Conservation (phyloP, 331 rosid genomes). For the Malus hybrid region DNA sequence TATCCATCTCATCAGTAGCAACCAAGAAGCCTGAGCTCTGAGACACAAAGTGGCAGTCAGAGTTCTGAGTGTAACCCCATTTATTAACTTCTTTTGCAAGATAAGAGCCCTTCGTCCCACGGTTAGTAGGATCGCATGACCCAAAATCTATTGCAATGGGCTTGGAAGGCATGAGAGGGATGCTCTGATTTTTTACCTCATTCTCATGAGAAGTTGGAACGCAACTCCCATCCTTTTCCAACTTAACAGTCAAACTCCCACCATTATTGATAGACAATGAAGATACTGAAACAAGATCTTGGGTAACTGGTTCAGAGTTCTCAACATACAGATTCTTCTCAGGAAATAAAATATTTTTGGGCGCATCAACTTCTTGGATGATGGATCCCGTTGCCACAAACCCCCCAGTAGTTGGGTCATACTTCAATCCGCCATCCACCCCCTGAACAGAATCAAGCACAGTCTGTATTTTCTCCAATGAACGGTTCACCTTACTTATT, state of each 20-base stretch:
- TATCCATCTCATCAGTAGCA: slow-evolving; percentile 32
- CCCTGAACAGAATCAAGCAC: slow-evolving; percentile 81
- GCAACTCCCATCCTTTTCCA: slow-evolving; percentile 39
- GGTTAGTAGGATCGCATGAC: slow-evolving; percentile 16
- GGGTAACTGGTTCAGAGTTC: slow-evolving; percentile 17
- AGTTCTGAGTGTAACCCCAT: slow-evolving; percentile 12
- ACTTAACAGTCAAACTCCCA: slow-evolving; percentile 28
- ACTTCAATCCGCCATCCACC: slow-evolving; percentile 66
- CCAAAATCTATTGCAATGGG: slow-evolving; percentile 27
- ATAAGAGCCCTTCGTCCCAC: slow-evolving; percentile 20
- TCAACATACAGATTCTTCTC: slow-evolving; percentile 29
- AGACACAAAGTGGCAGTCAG: slow-evolving; percentile 21
- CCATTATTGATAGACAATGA: slow-evolving; percentile 11
- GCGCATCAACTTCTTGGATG: slow-evolving; percentile 40
- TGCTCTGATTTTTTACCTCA: slow-evolving; percentile 25
- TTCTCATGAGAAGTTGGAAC: slow-evolving; percentile 17
- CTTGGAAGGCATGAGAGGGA: slow-evolving; percentile 29
- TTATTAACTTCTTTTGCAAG: slow-evolving; percentile 15
- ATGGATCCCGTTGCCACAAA: slow-evolving; percentile 52
- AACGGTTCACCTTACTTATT: slow-evolving; percentile 77
- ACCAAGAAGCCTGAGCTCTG: slow-evolving; percentile 39
- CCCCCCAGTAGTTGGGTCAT: slow-evolving; percentile 53
- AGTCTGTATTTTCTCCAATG: slow-evolving; percentile 61
- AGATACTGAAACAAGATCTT: slow-evolving; percentile 24
- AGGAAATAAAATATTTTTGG: slow-evolving; percentile 22